Evolutionary conservation across 2,329 filamentous ascomycete genomes (phyloP).

Genomic region (Talaromyces sp.): DNA sequence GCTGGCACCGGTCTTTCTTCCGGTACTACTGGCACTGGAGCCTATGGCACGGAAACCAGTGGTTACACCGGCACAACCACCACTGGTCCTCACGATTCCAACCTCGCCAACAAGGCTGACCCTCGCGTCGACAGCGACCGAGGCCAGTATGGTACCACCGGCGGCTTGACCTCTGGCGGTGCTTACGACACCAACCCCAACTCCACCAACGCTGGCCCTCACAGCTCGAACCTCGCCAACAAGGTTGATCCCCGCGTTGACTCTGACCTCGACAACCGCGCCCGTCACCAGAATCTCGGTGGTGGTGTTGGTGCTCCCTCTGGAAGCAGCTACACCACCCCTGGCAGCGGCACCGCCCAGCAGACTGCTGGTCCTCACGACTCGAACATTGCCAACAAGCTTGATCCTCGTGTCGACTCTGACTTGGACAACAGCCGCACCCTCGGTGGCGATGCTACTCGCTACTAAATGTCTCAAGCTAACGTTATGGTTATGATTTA

Average conservation of each 20-base stretch:
- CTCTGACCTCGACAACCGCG: conserved; percentile 25
- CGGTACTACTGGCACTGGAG: neutral
- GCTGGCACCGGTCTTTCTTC: neutral
- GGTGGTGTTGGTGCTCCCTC: conserved; percentile 7
- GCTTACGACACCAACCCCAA: conserved; percentile 19
- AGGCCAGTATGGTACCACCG: conserved; percentile 9
- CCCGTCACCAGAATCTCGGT: conserved; percentile 16
- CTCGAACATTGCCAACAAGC: conserved; percentile 47
- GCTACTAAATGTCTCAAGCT: neutral
- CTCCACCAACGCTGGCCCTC: conserved; percentile 35
- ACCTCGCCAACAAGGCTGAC: conserved; percentile 35
- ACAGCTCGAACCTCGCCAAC: conserved; percentile 32
- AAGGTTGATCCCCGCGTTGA: conserved; percentile 43
- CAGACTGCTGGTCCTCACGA: conserved; percentile 41
- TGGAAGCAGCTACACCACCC: conserved; percentile 19
- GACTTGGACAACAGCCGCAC: conserved; percentile 38
- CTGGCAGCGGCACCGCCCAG: conserved; percentile 16
- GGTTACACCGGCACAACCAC: conserved; percentile 23
- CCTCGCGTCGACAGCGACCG: conserved; percentile 30
- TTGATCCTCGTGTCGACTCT: conserved; percentile 55
- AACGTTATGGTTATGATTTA: neutral
- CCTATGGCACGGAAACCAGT: neutral
- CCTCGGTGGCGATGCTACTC: conserved; percentile 14
- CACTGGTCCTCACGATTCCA: conserved; percentile 37
- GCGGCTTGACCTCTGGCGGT: conserved; percentile 12